Evolutionary conservation across 1,284 basidiomycete species (phyloP), one percentile per base, ranked within the genome.

Genomic region (Heterobasidion parviporum): DNA sequence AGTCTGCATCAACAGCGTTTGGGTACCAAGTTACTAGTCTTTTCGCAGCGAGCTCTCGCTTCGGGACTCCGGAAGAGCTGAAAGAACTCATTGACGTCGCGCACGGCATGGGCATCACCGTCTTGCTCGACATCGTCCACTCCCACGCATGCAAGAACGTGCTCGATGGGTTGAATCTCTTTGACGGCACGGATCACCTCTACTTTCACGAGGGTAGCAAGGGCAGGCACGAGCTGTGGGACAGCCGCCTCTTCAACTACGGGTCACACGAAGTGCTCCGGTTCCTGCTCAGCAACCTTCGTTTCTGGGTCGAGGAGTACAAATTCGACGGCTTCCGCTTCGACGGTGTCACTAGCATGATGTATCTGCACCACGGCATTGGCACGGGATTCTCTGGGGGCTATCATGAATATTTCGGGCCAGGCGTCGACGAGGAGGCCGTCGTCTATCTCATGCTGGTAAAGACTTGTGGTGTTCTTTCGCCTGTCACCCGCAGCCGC

Each of bases 101-200:
- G 0, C 96, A 99, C 65, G 87, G 86, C 32, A 80, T 98, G 80
- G 95, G 94, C 6, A 75, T 99, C 59, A 92, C 91, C 0, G 93
- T 99, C 7, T 82, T 99, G 44, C 85, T 99, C 49, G 96, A 99
- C 66, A 85, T 99, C 48, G 96, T 99, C 2, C 96, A 99, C 71
- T 98, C 94, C 7, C 96, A 99, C 71, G 96, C 96, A 1, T 95
- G 90, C 78, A 99, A 98, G 75, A 99, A 99, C 67, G 87, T 97
- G 20, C 78, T 95, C 50, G 96, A 99, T 67, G 97, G 96, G 2
- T 74, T 99, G 58, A 99, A 98, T 71, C 80, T 87, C 67, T 98
- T 97, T 66, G 96, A 99, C 67, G 97, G 96, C 8, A 89, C 91
- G 9, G 96, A 98, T 70, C 94, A 98, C 70, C 84, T 86, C 46